Evolutionary conservation across 106 monocot species (phyloP).

Genomic region (Dactylorhiza incarnata): DNA sequence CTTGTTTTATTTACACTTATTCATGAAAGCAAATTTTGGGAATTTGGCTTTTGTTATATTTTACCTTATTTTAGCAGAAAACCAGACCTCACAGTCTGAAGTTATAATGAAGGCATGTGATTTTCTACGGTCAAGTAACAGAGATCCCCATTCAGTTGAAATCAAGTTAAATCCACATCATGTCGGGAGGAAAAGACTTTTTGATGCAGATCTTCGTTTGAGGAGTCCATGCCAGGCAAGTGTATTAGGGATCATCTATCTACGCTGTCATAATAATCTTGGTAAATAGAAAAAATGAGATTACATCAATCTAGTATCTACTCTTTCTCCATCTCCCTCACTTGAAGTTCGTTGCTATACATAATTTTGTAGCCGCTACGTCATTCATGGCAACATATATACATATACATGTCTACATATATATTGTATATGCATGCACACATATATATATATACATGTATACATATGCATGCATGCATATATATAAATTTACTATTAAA

Average conservation of each 20-base stretch:
- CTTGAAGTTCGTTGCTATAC: too few relatives aligned
- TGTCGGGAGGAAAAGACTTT: not conserved
- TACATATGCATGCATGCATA: too few relatives aligned
- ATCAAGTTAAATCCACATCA: not conserved
- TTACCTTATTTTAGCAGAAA: not conserved
- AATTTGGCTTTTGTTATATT: not conserved
- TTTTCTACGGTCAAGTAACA: not conserved
- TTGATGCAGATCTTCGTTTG: constrained; percentile 1
- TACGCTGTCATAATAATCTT: not conserved
- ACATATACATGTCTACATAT: too few relatives aligned
- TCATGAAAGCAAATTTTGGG: not conserved
- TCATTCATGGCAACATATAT: too few relatives aligned
- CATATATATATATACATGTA: too few relatives aligned
- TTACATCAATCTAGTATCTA: too few relatives aligned
- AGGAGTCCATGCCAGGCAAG: not conserved
- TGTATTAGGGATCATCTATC: not conserved
- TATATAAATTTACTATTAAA: too few relatives aligned
- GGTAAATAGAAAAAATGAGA: too few relatives aligned
- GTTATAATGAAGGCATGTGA: not conserved
- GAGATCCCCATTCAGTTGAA: not conserved
- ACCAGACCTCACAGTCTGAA: not conserved
- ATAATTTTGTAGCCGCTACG: too few relatives aligned
- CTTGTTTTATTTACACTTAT: not conserved
- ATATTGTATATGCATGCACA: too few relatives aligned
- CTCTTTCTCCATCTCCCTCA: too few relatives aligned